Evolutionary conservation across 164 flowering plant genomes (phyloP).

Genomic region (Stephania japonica): DNA sequence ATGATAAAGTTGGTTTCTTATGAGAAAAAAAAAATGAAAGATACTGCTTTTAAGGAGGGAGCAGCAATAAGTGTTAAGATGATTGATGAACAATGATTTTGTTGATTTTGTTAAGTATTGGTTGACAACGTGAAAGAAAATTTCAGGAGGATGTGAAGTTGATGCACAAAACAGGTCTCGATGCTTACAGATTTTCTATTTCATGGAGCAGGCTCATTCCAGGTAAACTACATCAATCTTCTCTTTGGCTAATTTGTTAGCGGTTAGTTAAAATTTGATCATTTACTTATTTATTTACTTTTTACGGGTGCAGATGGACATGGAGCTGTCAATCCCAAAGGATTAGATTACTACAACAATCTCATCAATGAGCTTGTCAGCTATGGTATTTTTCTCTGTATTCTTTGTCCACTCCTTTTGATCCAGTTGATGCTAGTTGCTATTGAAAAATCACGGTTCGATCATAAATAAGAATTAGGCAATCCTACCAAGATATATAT

Average conservation of each 20-base stretch:
- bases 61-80: too few relatives aligned
- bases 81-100: too few relatives aligned
- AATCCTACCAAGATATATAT: neutral
- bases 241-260: neutral
- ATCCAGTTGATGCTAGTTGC: neutral
- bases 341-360: constrained; percentile 17
- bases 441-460: neutral
- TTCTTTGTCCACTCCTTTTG: neutral
- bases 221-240: constrained; percentile 6
- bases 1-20: neutral
- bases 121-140: neutral
- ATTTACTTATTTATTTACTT: neutral
- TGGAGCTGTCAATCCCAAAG: constrained; percentile 7
- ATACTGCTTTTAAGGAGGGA: neutral
- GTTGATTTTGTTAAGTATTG: neutral
- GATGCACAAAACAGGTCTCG: constrained; percentile 19
- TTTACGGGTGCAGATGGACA: neutral
- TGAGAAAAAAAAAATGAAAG: too few relatives aligned
- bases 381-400: neutral
- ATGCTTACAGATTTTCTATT: constrained; percentile 22
- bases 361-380: constrained; percentile 16
- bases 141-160: constrained; percentile 23
- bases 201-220: constrained; percentile 24
- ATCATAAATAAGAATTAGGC: neutral
- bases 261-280: neutral